phyloP scores from a whole-genome alignment of 2,329 filamentous ascomycete species.

The Blumeria hordei region DNA sequence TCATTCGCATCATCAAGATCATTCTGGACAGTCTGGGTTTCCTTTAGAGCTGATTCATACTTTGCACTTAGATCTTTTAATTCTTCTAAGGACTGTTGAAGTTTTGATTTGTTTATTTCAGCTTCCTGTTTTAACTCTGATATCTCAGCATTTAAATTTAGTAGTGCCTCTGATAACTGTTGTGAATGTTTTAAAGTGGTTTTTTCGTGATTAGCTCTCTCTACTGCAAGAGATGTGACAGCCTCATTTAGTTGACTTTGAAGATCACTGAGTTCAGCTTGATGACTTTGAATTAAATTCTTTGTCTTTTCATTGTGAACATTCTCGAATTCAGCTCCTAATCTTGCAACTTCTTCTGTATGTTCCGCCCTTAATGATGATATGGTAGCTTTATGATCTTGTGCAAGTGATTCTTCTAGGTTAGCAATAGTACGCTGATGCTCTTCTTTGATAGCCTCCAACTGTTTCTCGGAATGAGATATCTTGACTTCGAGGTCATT shows the following conservation, averaged over 20 bases:
- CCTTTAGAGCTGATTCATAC: slow-evolving; percentile 19
- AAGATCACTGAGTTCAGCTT: slow-evolving; percentile 22
- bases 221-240: slow-evolving; percentile 21
- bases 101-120: slow-evolving; percentile 11
- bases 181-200: slow-evolving; percentile 22
- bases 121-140: slow-evolving; percentile 25
- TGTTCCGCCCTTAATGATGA: slow-evolving; percentile 22
- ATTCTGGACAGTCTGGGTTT: slow-evolving; percentile 19
- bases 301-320: slow-evolving; percentile 24
- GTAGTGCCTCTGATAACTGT: slow-evolving; percentile 21
- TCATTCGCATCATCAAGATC: slow-evolving; percentile 7
- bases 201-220: slow-evolving; percentile 22
- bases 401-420: slow-evolving; percentile 23
- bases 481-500: slow-evolving; percentile 18
- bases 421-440: slow-evolving; percentile 19
- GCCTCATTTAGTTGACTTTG: slow-evolving; percentile 31
- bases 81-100: slow-evolving; percentile 15
- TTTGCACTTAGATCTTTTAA: slow-evolving; percentile 25
- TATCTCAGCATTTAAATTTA: slow-evolving; percentile 27
- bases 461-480: slow-evolving; percentile 12
- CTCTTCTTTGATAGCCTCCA: slow-evolving; percentile 16
- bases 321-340: slow-evolving; percentile 21
- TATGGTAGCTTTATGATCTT: slow-evolving; percentile 26
- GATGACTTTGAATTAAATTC: slow-evolving; percentile 26
- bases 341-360: not conserved